Base-by-base conservation (phyloP, 768 basidiomycete species). In the Suillus cothurnatus region DNA sequence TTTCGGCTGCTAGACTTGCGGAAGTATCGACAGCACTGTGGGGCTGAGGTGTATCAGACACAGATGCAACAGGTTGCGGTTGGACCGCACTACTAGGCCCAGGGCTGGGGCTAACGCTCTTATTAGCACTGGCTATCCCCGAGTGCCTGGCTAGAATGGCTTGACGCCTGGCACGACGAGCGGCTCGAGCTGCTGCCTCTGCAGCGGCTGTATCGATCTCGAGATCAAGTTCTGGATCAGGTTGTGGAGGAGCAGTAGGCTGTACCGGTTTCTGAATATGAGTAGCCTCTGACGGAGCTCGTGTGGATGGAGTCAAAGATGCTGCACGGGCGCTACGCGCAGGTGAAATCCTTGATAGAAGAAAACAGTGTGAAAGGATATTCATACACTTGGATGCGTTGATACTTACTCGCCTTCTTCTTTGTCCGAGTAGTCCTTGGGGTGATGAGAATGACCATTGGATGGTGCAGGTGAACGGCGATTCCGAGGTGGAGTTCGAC, bases 381-480 rank as follows among this genome's bases (percentile, higher is more conserved):
- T n/a, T 31, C 34, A 14, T 62, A 28, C 45, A 62, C 17, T 23
- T 28, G 41, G 62, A 61, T 53, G 9, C 43, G 61, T 56, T 28
- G 12, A 52, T 45, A 95, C 95, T 91, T 79, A 96, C 94, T 97
- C 95, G 83, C 92, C 94, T 84, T 96, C 95, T 80, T 95, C 92
- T 74, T 78, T 90, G 69, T 93, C 92, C 15, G 86, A 85, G 61
- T 85, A 84, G 15, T 76, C 69, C 57, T 65, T 73, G 6, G 66
- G 66, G 8, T 64, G 73, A 14, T 45, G 49, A 49, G 52, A 69
- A 61, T 65, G 71, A 39, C 78, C 74, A 52, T 75, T 71, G 26
- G 70, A 53, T 56, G 52, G 38, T 32, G 64, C 38, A 26, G 61
- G 66, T 34, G 67, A 65, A 31, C 61, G 60, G 3, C 55, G 60